Base-by-base conservation (phyloP, 768 basidiomycete species). In the Glaciozyma martinii region DNA sequence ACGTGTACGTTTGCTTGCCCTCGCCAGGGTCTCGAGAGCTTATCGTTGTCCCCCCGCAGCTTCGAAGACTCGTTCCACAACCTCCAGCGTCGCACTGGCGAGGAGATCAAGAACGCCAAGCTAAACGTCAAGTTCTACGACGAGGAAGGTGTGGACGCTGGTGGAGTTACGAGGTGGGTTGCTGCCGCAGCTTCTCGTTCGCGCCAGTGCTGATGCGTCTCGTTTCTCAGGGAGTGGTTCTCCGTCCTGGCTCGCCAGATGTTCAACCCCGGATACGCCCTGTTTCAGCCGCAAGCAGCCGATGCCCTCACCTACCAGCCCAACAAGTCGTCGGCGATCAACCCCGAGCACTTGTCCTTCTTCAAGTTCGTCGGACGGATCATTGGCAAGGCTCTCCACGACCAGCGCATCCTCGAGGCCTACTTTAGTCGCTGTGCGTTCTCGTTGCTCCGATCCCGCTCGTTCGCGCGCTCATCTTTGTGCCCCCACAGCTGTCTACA, bases 311-410 rank as follows among this genome's bases (percentile, higher is more conserved):
- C 94, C 1, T 99, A 98, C 74, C 95, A 98, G 77, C 93, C 94
- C 3, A 78, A 78, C 67, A 78, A 78, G 64, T 87, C 90, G 65
- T 90, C 89, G 3, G 86, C 85, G 82, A 88, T 95, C 74, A 98
- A 98, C 75, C 88, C 88, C 2, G 93, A 98, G 72, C 94, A 98
- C 78, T 78, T 98, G 23, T 86, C 87, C 12, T 98, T 95, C 83
- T 98, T 99, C 87, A 90, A 92, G 74, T 99, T 99, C 69, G 91
- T 99, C 52, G 95, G 95, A 19, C 87, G 93, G 33, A 86, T 99
- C 71, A 95, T 98, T 71, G 93, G 93, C 33, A 98, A 98, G 76
- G 93, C 94, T 6, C 93, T 98, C 66, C 94, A 91, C 74, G 95
- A 98, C 72, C 91, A 91, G 8, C 85, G 95, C 33, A 82, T 99